These are phyloP conservation scores for Decorospora gaudefroyi DNA, from an alignment of 2,329 filamentous ascomycete species.

Conservation along the genomic window DNA sequence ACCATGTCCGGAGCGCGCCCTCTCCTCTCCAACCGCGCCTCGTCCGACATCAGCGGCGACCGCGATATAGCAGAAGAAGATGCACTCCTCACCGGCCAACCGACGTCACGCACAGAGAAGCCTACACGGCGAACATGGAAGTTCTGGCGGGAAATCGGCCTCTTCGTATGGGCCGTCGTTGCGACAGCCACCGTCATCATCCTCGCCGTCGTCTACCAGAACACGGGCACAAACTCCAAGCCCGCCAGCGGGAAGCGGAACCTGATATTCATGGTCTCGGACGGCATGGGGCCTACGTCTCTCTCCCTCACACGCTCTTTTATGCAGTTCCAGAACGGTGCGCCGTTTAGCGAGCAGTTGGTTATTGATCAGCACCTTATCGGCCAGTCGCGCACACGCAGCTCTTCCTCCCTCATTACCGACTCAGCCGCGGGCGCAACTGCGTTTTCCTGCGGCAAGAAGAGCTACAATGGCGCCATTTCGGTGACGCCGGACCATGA, in stretches of 20 bases:
- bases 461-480: slow-evolving; percentile 98
- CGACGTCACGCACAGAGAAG: slow-evolving; percentile 31
- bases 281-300: slow-evolving; percentile 96
- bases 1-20: slow-evolving; percentile 56
- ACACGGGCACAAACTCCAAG: slow-evolving; percentile 47
- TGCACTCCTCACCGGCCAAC: slow-evolving; percentile 63
- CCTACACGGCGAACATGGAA: slow-evolving; percentile 53
- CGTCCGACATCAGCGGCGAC: slow-evolving; percentile 61
- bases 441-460: slow-evolving; percentile 87
- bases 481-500: slow-evolving; percentile 81
- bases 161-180: slow-evolving; percentile 81
- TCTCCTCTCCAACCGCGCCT: slow-evolving; percentile 59
- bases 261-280: slow-evolving; percentile 97
- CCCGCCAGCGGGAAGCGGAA: slow-evolving; percentile 74
- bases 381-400: slow-evolving; percentile 85
- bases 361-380: slow-evolving; percentile 86
- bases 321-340: slow-evolving; percentile 73
- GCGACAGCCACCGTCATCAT: slow-evolving; percentile 80
- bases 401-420: slow-evolving; percentile 82
- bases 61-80: slow-evolving; percentile 65
- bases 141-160: slow-evolving; percentile 71
- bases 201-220: slow-evolving; percentile 79
- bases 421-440: slow-evolving; percentile 97
- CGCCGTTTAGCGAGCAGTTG: slow-evolving; percentile 76
- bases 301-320: slow-evolving; percentile 85